A percentile compares a stretch with the other conserved stretches of the same genome.
Evolutionary conservation across 2,329 filamentous ascomycete genomes (phyloP).

Genomic region (Hyphodiscus sp.): DNA sequence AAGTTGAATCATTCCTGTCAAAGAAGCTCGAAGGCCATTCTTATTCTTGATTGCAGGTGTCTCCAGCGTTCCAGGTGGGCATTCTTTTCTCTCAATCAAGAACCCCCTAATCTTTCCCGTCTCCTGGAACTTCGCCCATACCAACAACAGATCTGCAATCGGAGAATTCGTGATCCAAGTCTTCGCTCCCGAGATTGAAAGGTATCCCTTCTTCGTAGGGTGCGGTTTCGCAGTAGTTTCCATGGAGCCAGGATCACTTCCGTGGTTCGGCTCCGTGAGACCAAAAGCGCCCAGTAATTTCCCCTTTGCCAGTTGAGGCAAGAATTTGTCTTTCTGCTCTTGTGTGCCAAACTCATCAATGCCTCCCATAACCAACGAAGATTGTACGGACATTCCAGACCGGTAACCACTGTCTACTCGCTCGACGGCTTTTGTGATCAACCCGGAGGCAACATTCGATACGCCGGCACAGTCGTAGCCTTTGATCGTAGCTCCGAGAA

Average conservation of each 20-base stretch:
- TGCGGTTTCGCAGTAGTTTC: constrained; percentile 81
- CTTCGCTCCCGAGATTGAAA: constrained; percentile 73
- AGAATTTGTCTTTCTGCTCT: constrained; percentile 79
- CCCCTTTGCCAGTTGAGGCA: constrained; percentile 76
- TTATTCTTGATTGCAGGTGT: constrained; percentile 93
- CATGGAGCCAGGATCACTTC: constrained; percentile 86
- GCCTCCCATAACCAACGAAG: constrained; percentile 86
- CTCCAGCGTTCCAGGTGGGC: constrained; percentile 81
- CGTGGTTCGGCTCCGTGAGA: constrained; percentile 87
- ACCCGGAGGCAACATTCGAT: constrained; percentile 78
- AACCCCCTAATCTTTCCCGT: constrained; percentile 95
- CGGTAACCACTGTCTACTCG: constrained; percentile 87
- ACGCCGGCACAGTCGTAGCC: constrained; percentile 86
- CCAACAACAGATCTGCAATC: constrained; percentile 75
- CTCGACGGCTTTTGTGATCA: constrained; percentile 87
- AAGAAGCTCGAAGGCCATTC: constrained; percentile 84
- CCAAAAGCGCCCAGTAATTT: constrained; percentile 82
- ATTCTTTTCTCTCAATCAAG: constrained; percentile 76
- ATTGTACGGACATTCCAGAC: constrained; percentile 90
- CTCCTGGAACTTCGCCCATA: constrained; percentile 89
- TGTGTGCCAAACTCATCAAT: constrained; percentile 82
- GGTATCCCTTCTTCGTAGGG: constrained; percentile 76
- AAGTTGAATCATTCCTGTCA: constrained; percentile 97
- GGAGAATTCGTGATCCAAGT: constrained; percentile 96
- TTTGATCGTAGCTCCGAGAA: constrained; percentile 78